These are phyloP conservation scores for Alisma plantagoaquatica DNA, from an alignment of 106 monocot species.

Conservation along the genomic window DNA sequence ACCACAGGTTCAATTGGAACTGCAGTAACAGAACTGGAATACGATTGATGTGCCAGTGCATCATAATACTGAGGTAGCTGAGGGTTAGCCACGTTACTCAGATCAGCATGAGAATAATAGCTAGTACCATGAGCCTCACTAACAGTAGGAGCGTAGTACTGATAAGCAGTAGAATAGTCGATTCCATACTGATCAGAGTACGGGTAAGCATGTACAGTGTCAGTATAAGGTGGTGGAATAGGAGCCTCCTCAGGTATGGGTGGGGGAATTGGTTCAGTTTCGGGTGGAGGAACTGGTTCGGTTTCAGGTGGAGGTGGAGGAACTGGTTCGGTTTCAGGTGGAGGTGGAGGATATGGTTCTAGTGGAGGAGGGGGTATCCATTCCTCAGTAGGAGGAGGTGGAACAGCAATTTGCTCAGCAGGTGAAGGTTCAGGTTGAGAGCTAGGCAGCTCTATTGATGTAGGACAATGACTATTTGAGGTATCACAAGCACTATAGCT, in stretches of 20 bases:
- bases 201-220: constrained; percentile 16
- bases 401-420: no score
- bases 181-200: constrained; percentile 43
- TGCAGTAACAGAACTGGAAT: constrained; percentile 15
- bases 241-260: constrained; percentile 2
- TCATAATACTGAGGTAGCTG: constrained; percentile 34
- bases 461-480: neutral
- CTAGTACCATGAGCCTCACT: constrained; percentile 22
- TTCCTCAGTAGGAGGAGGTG: no score
- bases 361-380: constrained; percentile 11
- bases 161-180: constrained; percentile 37
- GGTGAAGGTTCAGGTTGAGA: neutral
- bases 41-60: constrained; percentile 20
- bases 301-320: constrained; percentile 81
- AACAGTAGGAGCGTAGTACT: constrained; percentile 40
- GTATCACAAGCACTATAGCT: no score
- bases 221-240: constrained; percentile 19
- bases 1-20: constrained; percentile 21
- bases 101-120: constrained; percentile 39
- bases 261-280: constrained; percentile 51
- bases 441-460: neutral
- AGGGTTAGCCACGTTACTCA: constrained; percentile 25
- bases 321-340: constrained; percentile 74
- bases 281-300: constrained; percentile 69
- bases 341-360: constrained; percentile 33